These are phyloP conservation scores for Ilyonectria robusta DNA, from an alignment of 2,329 filamentous ascomycete genomes.

Conservation along the genomic window DNA sequence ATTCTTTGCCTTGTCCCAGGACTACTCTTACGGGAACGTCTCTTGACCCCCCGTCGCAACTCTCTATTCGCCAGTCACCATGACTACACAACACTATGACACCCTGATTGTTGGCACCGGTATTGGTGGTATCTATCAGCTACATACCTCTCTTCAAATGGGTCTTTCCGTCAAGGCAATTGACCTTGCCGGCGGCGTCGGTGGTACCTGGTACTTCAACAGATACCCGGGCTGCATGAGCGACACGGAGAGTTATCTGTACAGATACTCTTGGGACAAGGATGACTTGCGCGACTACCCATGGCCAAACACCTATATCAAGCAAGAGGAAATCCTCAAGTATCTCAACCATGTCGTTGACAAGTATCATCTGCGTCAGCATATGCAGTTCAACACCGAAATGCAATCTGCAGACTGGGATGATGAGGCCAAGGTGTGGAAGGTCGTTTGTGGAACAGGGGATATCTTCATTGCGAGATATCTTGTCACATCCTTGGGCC, in stretches of 20 bases:
- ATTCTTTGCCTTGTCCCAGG: too few species aligned
- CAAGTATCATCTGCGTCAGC: conserved; percentile 45
- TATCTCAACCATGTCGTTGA: conserved; percentile 29
- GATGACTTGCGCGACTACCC: neutral
- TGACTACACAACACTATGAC: conserved; percentile 1
- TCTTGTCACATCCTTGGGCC: conserved; percentile 9
- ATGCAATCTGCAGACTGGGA: conserved; percentile 52
- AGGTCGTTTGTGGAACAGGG: conserved; percentile 41
- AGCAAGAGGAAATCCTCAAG: conserved; percentile 22
- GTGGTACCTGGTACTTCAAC: conserved; percentile 29
- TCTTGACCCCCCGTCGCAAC: too few species aligned
- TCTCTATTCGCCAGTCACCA: too few species aligned
- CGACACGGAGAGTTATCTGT: conserved; percentile 24
- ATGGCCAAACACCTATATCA: neutral
- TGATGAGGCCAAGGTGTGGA: conserved; percentile 48
- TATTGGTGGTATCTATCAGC: conserved; percentile 22
- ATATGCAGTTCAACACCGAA: conserved; percentile 58
- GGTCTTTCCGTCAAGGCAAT: conserved; percentile 23
- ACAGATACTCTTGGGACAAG: conserved; percentile 4
- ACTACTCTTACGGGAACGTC: too few species aligned
- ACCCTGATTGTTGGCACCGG: conserved; percentile 26
- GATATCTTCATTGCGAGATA: conserved; percentile 1
- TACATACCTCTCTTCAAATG: neutral
- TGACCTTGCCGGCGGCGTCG: conserved; percentile 22
- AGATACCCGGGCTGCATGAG: conserved; percentile 32